A percentile compares a stretch with the other conserved stretches of the same genome.
These are phyloP conservation scores for Bimuria novae-zelandiae DNA, from an alignment of 2,329 filamentous ascomycete species.

Conservation along the genomic window DNA sequence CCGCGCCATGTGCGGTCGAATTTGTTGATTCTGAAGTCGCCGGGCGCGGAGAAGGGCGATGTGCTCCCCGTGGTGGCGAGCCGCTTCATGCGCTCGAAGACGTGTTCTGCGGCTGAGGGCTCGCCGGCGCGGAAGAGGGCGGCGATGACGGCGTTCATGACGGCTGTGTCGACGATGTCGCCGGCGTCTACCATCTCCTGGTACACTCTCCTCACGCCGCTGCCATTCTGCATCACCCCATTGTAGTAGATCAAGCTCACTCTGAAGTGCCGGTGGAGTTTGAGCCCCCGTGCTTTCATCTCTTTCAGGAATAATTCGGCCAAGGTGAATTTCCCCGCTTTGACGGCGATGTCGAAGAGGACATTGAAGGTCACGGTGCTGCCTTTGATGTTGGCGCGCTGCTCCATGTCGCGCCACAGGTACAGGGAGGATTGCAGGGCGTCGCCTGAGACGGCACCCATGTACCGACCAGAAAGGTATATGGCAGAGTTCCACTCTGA, in stretches of 20 bases:
- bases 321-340: conserved; percentile 79
- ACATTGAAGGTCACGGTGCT: conserved; percentile 90
- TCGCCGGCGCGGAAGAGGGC: conserved; percentile 79
- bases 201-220: conserved; percentile 77
- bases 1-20: conserved; percentile 46
- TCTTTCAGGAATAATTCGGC: conserved; percentile 85
- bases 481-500: conserved; percentile 85
- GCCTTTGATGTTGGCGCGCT: conserved; percentile 64
- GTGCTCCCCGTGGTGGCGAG: conserved; percentile 49
- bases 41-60: conserved; percentile 25
- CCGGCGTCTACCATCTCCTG: conserved; percentile 80
- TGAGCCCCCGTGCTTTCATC: conserved; percentile 71
- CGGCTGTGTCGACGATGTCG: conserved; percentile 84
- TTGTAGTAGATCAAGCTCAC: conserved; percentile 83
- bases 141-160: conserved; percentile 84
- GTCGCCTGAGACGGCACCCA: conserved; percentile 60
- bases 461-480: conserved; percentile 75
- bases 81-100: conserved; percentile 83
- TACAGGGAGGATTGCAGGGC: conserved; percentile 72
- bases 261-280: conserved; percentile 78
- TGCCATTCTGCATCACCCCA: conserved; percentile 73
- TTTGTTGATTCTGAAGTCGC: conserved; percentile 25
- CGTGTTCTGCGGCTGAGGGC: conserved; percentile 72
- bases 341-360: conserved; percentile 85
- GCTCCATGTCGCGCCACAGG: conserved; percentile 91